Evolutionary conservation across 2,329 filamentous ascomycete species (phyloP), one percentile per base, ranked within the genome.

Genomic region (Ciborinia camelliae): DNA sequence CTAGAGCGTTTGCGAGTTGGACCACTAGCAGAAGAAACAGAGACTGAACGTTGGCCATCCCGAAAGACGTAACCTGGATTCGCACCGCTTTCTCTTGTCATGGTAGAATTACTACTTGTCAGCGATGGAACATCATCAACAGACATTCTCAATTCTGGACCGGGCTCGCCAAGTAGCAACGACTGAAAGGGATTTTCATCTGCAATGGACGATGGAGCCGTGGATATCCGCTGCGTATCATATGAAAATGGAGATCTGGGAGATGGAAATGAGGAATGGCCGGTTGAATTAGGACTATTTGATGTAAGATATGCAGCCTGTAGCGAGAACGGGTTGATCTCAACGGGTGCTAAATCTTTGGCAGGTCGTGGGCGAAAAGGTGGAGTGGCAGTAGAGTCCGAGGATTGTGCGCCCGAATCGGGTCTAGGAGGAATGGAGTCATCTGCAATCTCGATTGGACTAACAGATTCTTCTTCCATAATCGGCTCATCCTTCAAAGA

Each of bases 81-180:
- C 52, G 82, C 81, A 43, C 79, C 79, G 71, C 89, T 90, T 69
- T 90, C 87, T 53, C 86, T 84, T 8, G 88, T 84, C 84, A 89
- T 91, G 12, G 89, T 91, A 12, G 90, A 92, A 70, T 89, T 87
- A 73, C 88, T 91, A 73, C 89, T 92, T 1, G 89, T 90, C 68
- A 88, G 77, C 2, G 90, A 92, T 3, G 90, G 89, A 18, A 91
- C 86, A 70, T 91, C 90, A 68, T 90, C 88, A 39, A 87, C 81
- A 0, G 90, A 93, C 43, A 89, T 84, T 54, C 90, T 86, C 14
- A 83, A 79, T 71, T 92, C 89, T 0, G 89, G 90, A 0, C 88
- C 88, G 26, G 88, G 89, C 68, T 92, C 90, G 62, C 89, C 89
- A 76, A 91, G 84, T 7, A 90, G 80, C 39, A 90, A 79, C 2